Conservation (phyloP, 306 rosid genomes). For the Dalbergia cochinchinensis region DNA sequence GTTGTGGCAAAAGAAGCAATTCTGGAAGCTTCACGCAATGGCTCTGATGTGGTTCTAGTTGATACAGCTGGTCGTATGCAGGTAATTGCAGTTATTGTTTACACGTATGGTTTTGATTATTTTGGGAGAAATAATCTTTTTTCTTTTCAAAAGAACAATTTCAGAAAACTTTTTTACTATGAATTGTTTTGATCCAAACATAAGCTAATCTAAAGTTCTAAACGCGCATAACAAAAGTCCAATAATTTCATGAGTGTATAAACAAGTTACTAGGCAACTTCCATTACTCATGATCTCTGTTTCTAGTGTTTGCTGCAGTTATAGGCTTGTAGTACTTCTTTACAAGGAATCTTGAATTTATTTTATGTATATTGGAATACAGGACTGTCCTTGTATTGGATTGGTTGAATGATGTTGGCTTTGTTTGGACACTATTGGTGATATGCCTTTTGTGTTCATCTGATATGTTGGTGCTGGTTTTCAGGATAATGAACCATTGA, state of each 20-base stretch:
- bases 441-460: conserved; percentile 12
- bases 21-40: conserved; percentile 89
- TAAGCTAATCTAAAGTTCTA: too few relatives aligned
- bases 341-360: not conserved
- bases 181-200: too few relatives aligned
- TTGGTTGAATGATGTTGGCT: conserved; percentile 27
- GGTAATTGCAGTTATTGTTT: conserved; percentile 56
- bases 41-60: conserved; percentile 97
- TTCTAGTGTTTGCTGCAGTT: conserved; percentile 24
- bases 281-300: conserved; percentile 1
- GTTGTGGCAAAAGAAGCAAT: conserved; percentile 98
- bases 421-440: conserved; percentile 3
- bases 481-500: conserved; percentile 96
- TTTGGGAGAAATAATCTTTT: not conserved
- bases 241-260: conserved; percentile 11
- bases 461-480: conserved; percentile 39
- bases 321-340: not conserved
- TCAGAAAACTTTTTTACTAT: too few relatives aligned
- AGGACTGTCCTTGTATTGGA: not conserved
- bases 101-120: not conserved
- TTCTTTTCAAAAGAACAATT: too few relatives aligned
- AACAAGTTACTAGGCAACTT: not conserved
- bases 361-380: conserved; percentile 15
- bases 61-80: conserved; percentile 99
- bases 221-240: not conserved